Evolutionary conservation across 1,139 yeast genomes (phyloP).

Genomic region (Casaregolazyma lundiana): DNA sequence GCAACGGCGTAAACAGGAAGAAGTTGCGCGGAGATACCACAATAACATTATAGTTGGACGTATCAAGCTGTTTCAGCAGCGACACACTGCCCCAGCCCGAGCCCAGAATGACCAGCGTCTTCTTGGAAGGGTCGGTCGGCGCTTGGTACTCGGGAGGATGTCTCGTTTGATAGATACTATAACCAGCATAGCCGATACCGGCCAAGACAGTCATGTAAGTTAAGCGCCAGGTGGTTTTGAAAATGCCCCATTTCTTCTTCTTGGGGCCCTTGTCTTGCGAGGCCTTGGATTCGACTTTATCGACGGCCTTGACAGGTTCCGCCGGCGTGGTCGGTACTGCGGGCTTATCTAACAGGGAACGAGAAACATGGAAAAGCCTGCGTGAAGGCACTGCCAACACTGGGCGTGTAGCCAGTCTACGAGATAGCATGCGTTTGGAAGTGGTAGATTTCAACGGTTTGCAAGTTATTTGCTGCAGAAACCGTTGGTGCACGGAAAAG

Average conservation of each 20-base stretch:
- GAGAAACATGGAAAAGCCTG: not conserved
- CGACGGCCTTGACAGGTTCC: not conserved
- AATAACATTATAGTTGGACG: constrained; percentile 80
- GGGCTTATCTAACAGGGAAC: not conserved
- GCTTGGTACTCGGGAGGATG: constrained; percentile 36
- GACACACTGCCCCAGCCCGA: constrained; percentile 94
- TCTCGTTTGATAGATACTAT: constrained; percentile 33
- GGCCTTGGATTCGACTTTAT: not conserved
- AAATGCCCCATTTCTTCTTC: constrained; percentile 20
- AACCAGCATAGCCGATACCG: constrained; percentile 32
- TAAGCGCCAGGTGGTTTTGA: constrained; percentile 31
- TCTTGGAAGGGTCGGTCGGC: constrained; percentile 55
- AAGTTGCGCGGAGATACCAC: constrained; percentile 92
- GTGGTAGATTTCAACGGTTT: no score
- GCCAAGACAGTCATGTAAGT: constrained; percentile 30
- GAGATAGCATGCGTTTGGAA: constrained; percentile 1
- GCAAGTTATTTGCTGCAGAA: no score
- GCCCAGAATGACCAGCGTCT: constrained; percentile 84
- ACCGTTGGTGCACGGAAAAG: no score
- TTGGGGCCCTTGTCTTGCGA: not conserved
- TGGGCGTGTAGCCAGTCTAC: not conserved
- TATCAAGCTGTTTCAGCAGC: constrained; percentile 76
- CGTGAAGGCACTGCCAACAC: not conserved
- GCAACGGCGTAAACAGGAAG: constrained; percentile 87
- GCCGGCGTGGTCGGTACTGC: not conserved